phyloP scores from a whole-genome alignment of 140 eudicot species.

The Anethum foeniculum region DNA sequence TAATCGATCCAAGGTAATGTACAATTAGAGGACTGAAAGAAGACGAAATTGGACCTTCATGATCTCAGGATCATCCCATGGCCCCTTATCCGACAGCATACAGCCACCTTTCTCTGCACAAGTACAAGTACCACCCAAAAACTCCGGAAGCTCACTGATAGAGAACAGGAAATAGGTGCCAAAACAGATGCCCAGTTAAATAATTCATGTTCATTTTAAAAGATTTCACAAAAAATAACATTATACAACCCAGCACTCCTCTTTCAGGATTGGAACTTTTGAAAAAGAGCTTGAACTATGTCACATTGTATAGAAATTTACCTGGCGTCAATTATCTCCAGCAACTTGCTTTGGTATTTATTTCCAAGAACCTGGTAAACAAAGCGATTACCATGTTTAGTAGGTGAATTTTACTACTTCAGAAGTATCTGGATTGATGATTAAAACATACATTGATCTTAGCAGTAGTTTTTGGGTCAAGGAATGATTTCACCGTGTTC shows the following conservation, averaged over 20 bases:
- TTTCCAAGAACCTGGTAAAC: slow-evolving; percentile 69
- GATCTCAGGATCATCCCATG: slow-evolving; percentile 92
- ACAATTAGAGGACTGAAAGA: not conserved
- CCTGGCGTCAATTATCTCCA: slow-evolving; percentile 97
- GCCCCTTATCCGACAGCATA: slow-evolving; percentile 90
- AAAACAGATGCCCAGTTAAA: not conserved
- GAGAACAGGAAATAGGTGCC: not conserved
- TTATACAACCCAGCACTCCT: not conserved
- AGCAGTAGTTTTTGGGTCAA: slow-evolving; percentile 91
- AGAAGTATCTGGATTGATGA: not conserved
- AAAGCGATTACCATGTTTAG: slow-evolving; percentile 15
- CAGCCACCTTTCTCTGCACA: slow-evolving; percentile 96
- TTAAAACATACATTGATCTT: slow-evolving; percentile 71
- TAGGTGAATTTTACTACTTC: slow-evolving; percentile 3
- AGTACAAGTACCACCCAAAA: slow-evolving; percentile 90
- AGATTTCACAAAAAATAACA: not conserved
- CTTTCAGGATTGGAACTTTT: slow-evolving; percentile 2
- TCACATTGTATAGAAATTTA: slow-evolving; percentile 14
- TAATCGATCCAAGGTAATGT: not conserved
- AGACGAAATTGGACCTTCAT: slow-evolving; percentile 47
- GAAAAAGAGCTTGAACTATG: not conserved
- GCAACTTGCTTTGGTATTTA: slow-evolving; percentile 83
- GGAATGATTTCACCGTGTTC: slow-evolving; percentile 91
- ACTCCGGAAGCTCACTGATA: slow-evolving; percentile 86
- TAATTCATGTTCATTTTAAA: not conserved